Evolutionary conservation across 805 yeast genomes (phyloP).

Genomic region (Yarrowia deformans): DNA sequence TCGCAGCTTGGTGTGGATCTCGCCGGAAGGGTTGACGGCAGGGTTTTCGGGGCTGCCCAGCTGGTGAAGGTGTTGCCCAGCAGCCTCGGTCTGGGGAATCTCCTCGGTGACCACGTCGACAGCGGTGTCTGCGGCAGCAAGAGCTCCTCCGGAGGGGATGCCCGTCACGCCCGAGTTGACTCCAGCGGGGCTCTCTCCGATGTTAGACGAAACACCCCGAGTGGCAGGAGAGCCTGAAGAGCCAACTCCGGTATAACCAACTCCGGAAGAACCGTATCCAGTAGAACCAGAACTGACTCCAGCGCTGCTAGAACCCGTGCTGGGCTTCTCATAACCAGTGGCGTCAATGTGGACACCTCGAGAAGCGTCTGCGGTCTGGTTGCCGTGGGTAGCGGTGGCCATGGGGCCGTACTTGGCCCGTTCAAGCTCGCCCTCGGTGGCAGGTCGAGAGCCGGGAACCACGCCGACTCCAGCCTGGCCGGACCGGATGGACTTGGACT

Average conservation of each 20-base stretch:
- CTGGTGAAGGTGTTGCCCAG: neutral
- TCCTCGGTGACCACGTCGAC: neutral
- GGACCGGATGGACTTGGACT: slow-evolving; percentile 1
- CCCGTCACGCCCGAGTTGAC: slow-evolving; percentile 1
- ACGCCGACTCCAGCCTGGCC: slow-evolving; percentile 19
- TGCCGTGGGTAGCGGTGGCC: neutral
- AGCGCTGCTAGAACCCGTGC: neutral
- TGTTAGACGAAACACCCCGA: neutral
- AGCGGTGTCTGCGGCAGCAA: neutral
- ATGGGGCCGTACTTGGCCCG: slow-evolving; percentile 2
- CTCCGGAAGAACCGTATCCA: no score
- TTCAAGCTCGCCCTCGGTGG: slow-evolving; percentile 6
- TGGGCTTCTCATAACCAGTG: neutral
- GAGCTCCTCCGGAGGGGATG: neutral
- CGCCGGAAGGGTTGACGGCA: neutral
- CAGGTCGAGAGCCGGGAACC: slow-evolving; percentile 7
- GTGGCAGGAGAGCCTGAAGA: neutral
- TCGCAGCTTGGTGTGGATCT: slow-evolving; percentile 9
- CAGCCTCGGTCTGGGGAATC: slow-evolving; percentile 6
- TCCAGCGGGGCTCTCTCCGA: neutral
- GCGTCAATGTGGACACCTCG: slow-evolving; percentile 14
- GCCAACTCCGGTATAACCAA: neutral
- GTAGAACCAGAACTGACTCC: neutral
- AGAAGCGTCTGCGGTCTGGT: no score
- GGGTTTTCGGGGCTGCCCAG: slow-evolving; percentile 14